Percentiles rank a stretch among this genome's conserved stretches.
Conservation (phyloP, 495 filamentous ascomycete genomes). For the Massariosphaeria phaeospora region DNA sequence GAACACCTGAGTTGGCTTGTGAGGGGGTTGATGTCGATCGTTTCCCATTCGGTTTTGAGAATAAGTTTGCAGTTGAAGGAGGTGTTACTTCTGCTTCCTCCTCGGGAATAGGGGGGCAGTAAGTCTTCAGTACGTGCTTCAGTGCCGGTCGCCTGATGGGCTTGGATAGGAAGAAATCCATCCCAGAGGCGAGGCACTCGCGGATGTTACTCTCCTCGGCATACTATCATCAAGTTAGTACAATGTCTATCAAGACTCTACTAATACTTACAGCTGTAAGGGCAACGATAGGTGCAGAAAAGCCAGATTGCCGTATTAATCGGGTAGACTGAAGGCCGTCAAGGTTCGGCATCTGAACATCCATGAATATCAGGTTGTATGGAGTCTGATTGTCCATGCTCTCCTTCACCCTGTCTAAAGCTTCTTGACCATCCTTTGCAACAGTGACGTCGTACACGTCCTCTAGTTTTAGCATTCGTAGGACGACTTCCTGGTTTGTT, state of each 20-base stretch:
- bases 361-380: conserved; percentile 91
- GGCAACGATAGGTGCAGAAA: conserved; percentile 83
- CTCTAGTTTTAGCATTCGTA: conserved; percentile 67
- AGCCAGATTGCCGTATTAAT: conserved; percentile 83
- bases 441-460: conserved; percentile 54
- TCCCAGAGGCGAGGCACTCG: conserved; percentile 44
- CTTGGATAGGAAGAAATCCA: conserved; percentile 58
- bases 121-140: conserved; percentile 74
- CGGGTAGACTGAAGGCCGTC: conserved; percentile 83
- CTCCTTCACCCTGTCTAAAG: conserved; percentile 75
- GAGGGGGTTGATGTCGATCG: neutral
- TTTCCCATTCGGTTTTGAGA: conserved; percentile 2
- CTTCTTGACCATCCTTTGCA: conserved; percentile 74
- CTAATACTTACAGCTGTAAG: conserved; percentile 56
- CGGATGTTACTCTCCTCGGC: conserved; percentile 2
- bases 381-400: conserved; percentile 66
- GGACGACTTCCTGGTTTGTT: conserved; percentile 90
- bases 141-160: conserved; percentile 78
- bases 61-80: conserved; percentile 1
- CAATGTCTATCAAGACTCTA: neutral
- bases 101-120: conserved; percentile 53
- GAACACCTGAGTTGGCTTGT: neutral
- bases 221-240: conserved; percentile 49
- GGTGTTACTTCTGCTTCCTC: conserved; percentile 34
- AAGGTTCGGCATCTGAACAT: conserved; percentile 88